phyloP scores from a whole-genome alignment of 192 early-diverging fungal species.

The Podila minutissima region DNA sequence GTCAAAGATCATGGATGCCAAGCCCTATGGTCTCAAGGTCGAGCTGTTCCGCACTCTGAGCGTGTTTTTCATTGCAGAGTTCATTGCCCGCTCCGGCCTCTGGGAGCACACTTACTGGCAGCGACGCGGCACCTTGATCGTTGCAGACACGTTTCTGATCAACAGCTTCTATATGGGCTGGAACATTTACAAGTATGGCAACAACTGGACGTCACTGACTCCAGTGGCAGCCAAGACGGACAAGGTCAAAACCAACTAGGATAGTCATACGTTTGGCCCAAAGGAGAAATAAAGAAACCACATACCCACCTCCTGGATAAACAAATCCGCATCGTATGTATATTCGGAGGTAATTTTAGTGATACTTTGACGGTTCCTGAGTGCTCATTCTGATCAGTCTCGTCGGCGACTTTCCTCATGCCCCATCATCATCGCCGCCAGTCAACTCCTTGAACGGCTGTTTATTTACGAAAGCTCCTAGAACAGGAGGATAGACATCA shows the following conservation, averaged over 20 bases:
- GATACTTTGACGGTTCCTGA: neutral
- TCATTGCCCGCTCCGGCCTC: conserved; percentile 40
- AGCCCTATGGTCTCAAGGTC: conserved; percentile 36
- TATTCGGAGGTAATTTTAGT: conserved; percentile 11
- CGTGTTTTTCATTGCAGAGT: conserved; percentile 39
- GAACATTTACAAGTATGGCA: conserved; percentile 51
- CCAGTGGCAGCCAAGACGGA: conserved; percentile 2
- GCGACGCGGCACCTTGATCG: conserved; percentile 34
- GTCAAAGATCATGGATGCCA: conserved; percentile 50
- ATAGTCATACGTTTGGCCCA: neutral
- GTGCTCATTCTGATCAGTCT: neutral
- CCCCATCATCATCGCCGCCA: too few relatives aligned
- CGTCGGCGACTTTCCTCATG: too few relatives aligned
- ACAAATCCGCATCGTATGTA: neutral
- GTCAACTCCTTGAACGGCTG: too few relatives aligned
- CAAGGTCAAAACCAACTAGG: conserved; percentile 33
- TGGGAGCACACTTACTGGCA: conserved; percentile 46
- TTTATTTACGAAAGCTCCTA: too few relatives aligned
- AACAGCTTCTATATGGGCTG: conserved; percentile 45
- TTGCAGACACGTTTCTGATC: conserved; percentile 42
- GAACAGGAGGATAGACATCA: too few relatives aligned
- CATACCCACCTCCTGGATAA: neutral
- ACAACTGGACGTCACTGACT: conserved; percentile 16
- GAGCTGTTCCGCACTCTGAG: conserved; percentile 30
- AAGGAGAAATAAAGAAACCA: neutral